Evolutionary conservation across 2,329 filamentous ascomycete species (phyloP).

Genomic region (Atkinsonella texensis): DNA sequence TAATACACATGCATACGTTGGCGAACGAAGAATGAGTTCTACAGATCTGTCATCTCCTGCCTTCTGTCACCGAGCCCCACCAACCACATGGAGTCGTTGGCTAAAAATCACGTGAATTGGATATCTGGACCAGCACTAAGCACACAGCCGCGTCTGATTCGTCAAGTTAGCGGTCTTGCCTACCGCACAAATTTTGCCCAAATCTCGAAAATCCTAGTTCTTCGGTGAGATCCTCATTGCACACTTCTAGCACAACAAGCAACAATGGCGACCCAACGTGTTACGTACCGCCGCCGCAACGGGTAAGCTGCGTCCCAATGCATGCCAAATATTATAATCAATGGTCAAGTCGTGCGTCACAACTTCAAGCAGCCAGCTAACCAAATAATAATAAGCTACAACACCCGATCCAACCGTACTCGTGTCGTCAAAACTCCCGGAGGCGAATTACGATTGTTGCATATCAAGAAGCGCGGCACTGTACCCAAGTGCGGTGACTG

Average conservation of each 20-base stretch:
- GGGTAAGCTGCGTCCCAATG: slow-evolving; percentile 44
- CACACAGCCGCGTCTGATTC: slow-evolving; percentile 20
- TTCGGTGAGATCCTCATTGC: slow-evolving; percentile 24
- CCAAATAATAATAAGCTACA: slow-evolving; percentile 54
- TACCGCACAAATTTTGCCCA: slow-evolving; percentile 30
- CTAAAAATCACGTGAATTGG: background rate
- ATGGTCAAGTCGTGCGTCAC: background rate
- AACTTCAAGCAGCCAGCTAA: slow-evolving; percentile 1
- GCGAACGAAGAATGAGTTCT: no score
- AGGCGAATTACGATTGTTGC: slow-evolving; percentile 87
- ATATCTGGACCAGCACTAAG: background rate
- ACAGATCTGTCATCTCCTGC: no score
- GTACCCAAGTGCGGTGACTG: slow-evolving; percentile 99
- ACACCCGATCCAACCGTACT: slow-evolving; percentile 95
- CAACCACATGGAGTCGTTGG: background rate
- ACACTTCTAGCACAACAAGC: slow-evolving; percentile 28
- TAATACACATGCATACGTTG: no score
- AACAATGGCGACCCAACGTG: slow-evolving; percentile 48
- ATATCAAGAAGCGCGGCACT: slow-evolving; percentile 99
- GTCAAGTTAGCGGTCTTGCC: slow-evolving; percentile 25
- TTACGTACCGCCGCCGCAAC: slow-evolving; percentile 67
- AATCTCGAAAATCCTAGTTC: slow-evolving; percentile 29
- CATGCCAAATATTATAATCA: background rate
- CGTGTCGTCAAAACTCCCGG: slow-evolving; percentile 93
- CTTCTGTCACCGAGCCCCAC: background rate